Percentiles rank a stretch among this genome's conserved stretches.
Conservation (phyloP, 78 protist genomes). For the Dictyostelium purpureum region DNA sequence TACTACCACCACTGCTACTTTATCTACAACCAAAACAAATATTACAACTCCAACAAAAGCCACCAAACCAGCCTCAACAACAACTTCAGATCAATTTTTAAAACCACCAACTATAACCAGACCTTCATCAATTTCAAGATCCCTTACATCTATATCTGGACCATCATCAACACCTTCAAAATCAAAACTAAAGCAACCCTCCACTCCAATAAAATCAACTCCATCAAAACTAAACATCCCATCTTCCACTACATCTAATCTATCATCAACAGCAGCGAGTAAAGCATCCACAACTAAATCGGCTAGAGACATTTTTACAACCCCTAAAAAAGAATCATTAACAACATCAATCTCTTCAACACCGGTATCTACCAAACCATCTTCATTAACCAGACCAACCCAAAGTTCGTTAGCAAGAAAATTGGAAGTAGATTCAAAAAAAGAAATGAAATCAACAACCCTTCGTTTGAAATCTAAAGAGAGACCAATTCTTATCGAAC, state of each 20-base stretch:
- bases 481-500: constrained; percentile 17
- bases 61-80: background rate
- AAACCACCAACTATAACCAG: constrained; percentile 5
- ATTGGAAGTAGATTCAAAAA: constrained; percentile 2
- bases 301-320: background rate
- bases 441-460: constrained; percentile 7
- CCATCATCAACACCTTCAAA: background rate
- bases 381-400: constrained; percentile 47
- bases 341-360: background rate
- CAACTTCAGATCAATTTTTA: background rate
- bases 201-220: background rate
- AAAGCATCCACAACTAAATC: background rate
- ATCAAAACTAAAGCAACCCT: background rate
- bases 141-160: background rate
- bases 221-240: background rate
- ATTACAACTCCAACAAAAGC: background rate
- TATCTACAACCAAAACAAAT: background rate
- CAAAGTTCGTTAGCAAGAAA: constrained; percentile 22
- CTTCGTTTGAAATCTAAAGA: background rate
- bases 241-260: background rate
- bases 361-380: background rate
- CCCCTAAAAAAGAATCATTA: background rate
- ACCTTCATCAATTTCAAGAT: background rate
- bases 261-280: background rate
- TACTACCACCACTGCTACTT: background rate